Base-by-base conservation (phyloP, 345 rosid genomes). In the Mangifera indica region DNA sequence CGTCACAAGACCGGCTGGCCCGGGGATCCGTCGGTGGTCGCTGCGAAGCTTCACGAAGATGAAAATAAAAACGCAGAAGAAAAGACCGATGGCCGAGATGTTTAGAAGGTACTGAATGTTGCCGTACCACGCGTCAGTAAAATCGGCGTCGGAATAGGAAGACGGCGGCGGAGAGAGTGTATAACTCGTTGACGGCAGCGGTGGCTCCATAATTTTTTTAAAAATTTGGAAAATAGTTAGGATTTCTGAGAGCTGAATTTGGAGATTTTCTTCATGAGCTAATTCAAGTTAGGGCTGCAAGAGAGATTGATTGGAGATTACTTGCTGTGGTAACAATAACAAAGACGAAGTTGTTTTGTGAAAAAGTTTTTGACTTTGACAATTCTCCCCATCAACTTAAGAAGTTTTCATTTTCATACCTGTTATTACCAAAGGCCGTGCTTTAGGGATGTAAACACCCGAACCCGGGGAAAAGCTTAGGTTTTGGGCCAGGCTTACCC, bases 41-140 rank as follows among this genome's bases (percentile, higher is more conserved):
- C 92, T 88, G 5, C 97, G 97, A 55, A 95, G 93, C 98, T 95
- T 95, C 18, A 87, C 88, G 84, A 89, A 89, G 66, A 95, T 32
- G 80, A 95, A 92, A 84, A 95, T 89, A 76, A 89, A 83, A 77
- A 95, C 82, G 83, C 99, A 95, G 67, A 81, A 87, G 74, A 88
- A 77, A 49, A 93, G 86, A 1, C 99, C 99, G 66, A 91, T 89
- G 10, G 82, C 82, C 1, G 98, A 95, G 70, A 95, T 92, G 67
- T 92, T 95, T 44, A 95, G 85, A 5, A 95, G 90, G 77, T 95
- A 92, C 78, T 95, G 97, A 77, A 92, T 95, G 89, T 83, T 95
- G 0, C 97, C 99, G 67, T 87, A 89, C 97, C 98, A 95, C 13
- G 91, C 91, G 48, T 79, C 91, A 58, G 84, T 82, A 56, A 78